Evolutionary conservation across 2,329 filamentous ascomycete genomes (phyloP).

Genomic region (Tolypocladium nubicola): DNA sequence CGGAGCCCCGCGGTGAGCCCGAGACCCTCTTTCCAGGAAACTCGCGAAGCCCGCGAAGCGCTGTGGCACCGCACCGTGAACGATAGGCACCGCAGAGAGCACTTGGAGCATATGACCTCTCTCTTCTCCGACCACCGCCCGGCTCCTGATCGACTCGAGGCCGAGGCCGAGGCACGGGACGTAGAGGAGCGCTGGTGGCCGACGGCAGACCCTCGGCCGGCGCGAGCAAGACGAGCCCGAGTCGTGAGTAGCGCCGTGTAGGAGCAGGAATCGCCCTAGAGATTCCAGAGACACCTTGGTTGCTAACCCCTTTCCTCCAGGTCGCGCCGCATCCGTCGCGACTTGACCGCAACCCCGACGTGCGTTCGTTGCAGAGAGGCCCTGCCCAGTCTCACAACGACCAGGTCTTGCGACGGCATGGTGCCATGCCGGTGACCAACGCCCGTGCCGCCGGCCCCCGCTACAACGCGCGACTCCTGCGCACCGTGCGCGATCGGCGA

Average conservation of each 20-base stretch:
- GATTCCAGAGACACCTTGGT: not conserved
- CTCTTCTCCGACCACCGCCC: not conserved
- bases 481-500: constrained; percentile 7
- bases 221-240: not conserved
- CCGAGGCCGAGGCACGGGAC: not conserved
- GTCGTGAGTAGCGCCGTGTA: not conserved
- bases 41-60: constrained; percentile 3
- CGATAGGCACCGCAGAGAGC: not conserved
- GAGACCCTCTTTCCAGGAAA: constrained; percentile 1
- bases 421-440: not conserved
- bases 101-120: not conserved
- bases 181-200: not conserved
- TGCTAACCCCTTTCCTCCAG: not conserved
- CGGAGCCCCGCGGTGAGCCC: not conserved
- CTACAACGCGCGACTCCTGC: constrained; percentile 5
- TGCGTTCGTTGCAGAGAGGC: not conserved
- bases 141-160: not conserved
- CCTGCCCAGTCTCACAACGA: not conserved
- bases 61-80: not conserved
- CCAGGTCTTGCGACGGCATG: not conserved
- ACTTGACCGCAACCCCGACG: not conserved
- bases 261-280: not conserved
- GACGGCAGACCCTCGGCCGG: not conserved
- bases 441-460: not conserved
- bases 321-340: not conserved